These are phyloP conservation scores for Mycena amicta DNA, from an alignment of 768 basidiomycete genomes.

Conservation along the genomic window DNA sequence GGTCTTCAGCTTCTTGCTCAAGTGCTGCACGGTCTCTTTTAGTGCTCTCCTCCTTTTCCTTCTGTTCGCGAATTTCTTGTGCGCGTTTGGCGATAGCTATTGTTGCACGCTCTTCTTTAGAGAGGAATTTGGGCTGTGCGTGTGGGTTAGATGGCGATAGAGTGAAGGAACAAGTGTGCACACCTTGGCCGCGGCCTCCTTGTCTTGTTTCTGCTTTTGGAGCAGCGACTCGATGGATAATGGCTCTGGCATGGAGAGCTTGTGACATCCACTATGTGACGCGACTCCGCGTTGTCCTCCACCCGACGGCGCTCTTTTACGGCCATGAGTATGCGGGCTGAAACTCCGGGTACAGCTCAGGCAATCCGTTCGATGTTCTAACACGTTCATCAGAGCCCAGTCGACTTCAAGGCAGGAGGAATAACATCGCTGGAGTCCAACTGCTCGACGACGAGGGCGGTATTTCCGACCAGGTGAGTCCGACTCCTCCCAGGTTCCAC, in stretches of 20 bases:
- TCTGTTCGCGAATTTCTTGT: slow-evolving; percentile 78
- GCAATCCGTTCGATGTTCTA: neutral
- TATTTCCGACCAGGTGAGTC: slow-evolving; percentile 60
- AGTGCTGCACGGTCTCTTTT: slow-evolving; percentile 67
- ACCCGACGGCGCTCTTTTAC: neutral
- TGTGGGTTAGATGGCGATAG: slow-evolving; percentile 13
- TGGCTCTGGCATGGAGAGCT: slow-evolving; percentile 52
- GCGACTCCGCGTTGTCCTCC: neutral
- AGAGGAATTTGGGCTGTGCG: slow-evolving; percentile 87
- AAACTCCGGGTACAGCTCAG: neutral
- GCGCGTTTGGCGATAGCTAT: slow-evolving; percentile 87
- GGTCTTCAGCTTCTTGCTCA: slow-evolving; percentile 74
- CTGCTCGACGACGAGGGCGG: slow-evolving; percentile 73
- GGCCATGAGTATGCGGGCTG: neutral
- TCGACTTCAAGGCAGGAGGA: slow-evolving; percentile 57
- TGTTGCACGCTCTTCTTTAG: slow-evolving; percentile 88
- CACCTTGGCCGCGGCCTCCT: slow-evolving; percentile 89
- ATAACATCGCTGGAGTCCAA: slow-evolving; percentile 48
- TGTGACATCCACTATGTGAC: neutral
- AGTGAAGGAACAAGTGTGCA: slow-evolving; percentile 13
- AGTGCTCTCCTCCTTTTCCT: slow-evolving; percentile 62
- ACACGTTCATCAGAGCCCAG: slow-evolving; percentile 51
- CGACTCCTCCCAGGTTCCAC: neutral
- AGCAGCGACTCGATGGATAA: slow-evolving; percentile 88
- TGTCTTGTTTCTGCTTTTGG: slow-evolving; percentile 85